Base-by-base conservation (phyloP, 441 rosid genomes). In the Bocquillonia castaneifolia region DNA sequence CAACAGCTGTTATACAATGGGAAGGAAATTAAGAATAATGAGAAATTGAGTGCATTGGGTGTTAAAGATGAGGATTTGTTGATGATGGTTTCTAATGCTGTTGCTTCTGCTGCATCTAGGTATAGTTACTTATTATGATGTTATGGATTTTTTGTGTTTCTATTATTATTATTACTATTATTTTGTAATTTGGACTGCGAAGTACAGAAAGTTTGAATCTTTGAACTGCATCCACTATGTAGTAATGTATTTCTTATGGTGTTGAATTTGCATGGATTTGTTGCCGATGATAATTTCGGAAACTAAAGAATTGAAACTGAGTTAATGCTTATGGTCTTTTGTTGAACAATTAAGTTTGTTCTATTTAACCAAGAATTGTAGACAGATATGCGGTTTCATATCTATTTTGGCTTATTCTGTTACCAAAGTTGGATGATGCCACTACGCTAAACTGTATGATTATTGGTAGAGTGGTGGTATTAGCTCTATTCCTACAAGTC, bases 1-100 rank as follows among this genome's bases (percentile, higher is more conserved):
- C 99, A 89, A 78, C 95, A 91, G 80, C 82, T 91, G 76, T 86
- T 91, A 34, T 85, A 74, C 68, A 88, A 89, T 73, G 99, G 99
- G 66, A 88, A 68, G 67, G 99, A 93, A 83, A 85, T 89, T 75
- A 74, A 78, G 81, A 88, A 91, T 74, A 75, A 69, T 15, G 96
- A 91, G 69, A 89, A 89, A 78, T 72, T 93, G 79, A 84, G 95
- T 82, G 88, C 86, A 6, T 69, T 91, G 77, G 99, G 97, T 59
- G 88, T 91, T 48, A 93, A 86, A 71, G 89, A 91, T 60, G 93
- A 89, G 77, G 97, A 93, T 81, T 81, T 93, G 76, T 52, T 93
- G 74, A 93, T 91, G 99, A 91, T 91, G 97, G 86, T 89, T 63
- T 80, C 95, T 8, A 67, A 70, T 74, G 72, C 83, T 67, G 39